phyloP scores from a whole-genome alignment of 805 yeast genomes.

The Scheffersomyces amazonensis region DNA sequence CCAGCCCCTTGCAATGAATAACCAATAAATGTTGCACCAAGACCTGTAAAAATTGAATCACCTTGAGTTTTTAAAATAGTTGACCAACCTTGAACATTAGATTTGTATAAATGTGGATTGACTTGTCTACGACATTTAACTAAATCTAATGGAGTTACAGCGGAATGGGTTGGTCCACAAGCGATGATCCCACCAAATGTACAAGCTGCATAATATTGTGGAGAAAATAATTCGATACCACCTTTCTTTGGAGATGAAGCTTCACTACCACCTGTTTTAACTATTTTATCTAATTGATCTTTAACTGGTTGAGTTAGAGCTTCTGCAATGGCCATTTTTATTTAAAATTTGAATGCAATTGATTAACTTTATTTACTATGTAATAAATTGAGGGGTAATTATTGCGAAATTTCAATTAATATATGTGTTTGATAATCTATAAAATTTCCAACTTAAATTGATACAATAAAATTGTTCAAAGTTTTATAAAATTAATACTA shows the following conservation, averaged over 20 bases:
- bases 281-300: constrained; percentile 20
- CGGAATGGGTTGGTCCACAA: constrained; percentile 95
- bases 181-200: constrained; percentile 79
- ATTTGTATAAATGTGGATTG: constrained; percentile 63
- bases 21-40: constrained; percentile 90
- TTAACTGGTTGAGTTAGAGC: constrained; percentile 27
- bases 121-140: constrained; percentile 95
- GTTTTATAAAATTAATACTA: too few species aligned
- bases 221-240: constrained; percentile 51
- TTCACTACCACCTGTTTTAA: constrained; percentile 3
- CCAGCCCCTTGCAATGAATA: constrained; percentile 97
- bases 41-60: constrained; percentile 77
- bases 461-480: too few species aligned
- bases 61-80: constrained; percentile 76
- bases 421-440: too few species aligned
- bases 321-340: constrained; percentile 24
- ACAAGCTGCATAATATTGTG: constrained; percentile 69
- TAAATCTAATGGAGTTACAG: constrained; percentile 89
- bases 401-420: too few species aligned
- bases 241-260: constrained; percentile 9
- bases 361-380: too few species aligned
- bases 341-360: too few species aligned
- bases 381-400: too few species aligned
- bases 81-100: constrained; percentile 81
- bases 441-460: too few species aligned